phyloP scores from a whole-genome alignment of 371 early-diverging fungal species.

The Edhazardia aedis region DNA sequence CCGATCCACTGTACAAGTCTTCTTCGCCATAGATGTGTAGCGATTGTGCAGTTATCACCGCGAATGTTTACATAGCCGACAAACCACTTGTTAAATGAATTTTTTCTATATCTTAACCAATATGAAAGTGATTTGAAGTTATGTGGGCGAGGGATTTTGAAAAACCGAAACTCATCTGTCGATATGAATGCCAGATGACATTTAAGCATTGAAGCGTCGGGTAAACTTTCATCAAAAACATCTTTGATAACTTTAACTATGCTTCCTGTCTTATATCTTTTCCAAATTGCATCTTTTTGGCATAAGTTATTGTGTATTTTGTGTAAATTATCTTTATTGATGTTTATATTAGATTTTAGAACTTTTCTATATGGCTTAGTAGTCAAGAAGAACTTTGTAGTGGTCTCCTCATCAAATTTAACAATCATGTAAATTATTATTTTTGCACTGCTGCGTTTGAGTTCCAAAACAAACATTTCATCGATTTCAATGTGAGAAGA shows the following conservation, averaged over 20 bases:
- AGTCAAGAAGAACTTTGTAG: too few relatives aligned
- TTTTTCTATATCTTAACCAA: conserved; percentile 25
- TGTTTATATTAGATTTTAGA: too few relatives aligned
- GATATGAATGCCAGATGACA: neutral
- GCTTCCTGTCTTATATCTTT: neutral
- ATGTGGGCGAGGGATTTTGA: conserved; percentile 8
- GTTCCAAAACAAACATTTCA: neutral
- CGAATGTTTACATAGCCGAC: conserved; percentile 29
- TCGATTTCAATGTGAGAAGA: neutral
- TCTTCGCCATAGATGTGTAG: conserved; percentile 27
- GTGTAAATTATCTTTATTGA: too few relatives aligned
- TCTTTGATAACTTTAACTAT: neutral
- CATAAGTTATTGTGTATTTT: neutral
- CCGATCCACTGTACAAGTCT: conserved; percentile 35
- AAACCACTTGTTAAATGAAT: conserved; percentile 23
- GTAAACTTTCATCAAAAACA: neutral
- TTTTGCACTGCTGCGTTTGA: too few relatives aligned
- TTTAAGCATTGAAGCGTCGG: neutral
- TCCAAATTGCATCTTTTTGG: neutral
- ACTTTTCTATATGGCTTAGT: too few relatives aligned
- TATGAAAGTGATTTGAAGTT: conserved; percentile 8
- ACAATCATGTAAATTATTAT: too few relatives aligned
- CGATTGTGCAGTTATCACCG: conserved; percentile 8
- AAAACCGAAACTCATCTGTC: conserved; percentile 17
- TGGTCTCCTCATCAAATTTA: too few relatives aligned